Conservation (phyloP, 2,329 filamentous ascomycete species). For the Alternaria novae-zelandiae region DNA sequence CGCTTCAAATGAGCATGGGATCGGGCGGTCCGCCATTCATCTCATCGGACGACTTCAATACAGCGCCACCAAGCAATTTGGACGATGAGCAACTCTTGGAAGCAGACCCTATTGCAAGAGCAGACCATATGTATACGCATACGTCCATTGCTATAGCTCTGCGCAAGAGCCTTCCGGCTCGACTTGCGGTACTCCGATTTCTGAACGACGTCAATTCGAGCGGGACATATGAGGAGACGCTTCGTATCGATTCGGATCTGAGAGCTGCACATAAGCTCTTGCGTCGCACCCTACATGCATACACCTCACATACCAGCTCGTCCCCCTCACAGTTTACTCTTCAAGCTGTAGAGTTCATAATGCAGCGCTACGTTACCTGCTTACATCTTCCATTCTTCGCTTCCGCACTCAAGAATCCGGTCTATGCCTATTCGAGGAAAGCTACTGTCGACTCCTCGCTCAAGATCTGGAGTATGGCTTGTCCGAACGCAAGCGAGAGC, state of each 20-base stretch:
- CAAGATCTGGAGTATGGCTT: constrained; percentile 32
- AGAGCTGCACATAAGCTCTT: constrained; percentile 28
- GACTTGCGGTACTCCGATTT: constrained; percentile 46
- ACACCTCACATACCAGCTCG: background rate
- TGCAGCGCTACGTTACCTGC: constrained; percentile 35
- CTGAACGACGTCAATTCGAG: constrained; percentile 32
- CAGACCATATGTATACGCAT: constrained; percentile 42
- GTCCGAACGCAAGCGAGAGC: background rate
- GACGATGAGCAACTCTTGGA: constrained; percentile 49
- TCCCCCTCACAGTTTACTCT: constrained; percentile 18
- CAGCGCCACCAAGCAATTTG: constrained; percentile 47
- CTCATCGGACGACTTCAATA: constrained; percentile 46
- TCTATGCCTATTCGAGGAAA: constrained; percentile 37
- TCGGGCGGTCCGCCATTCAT: constrained; percentile 47
- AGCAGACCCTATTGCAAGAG: constrained; percentile 32
- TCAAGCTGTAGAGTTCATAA: constrained; percentile 32
- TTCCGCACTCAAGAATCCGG: constrained; percentile 24
- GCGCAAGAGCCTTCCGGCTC: constrained; percentile 45
- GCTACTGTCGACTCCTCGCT: constrained; percentile 33
- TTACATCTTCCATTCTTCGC: constrained; percentile 37
- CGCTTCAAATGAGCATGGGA: constrained; percentile 46
- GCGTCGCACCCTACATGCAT: constrained; percentile 23
- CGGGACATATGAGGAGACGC: constrained; percentile 36
- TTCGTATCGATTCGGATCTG: constrained; percentile 31
- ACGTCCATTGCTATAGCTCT: constrained; percentile 47